Conservation (phyloP, 2,329 filamentous ascomycete species). For the Graphilbum sp. region DNA sequence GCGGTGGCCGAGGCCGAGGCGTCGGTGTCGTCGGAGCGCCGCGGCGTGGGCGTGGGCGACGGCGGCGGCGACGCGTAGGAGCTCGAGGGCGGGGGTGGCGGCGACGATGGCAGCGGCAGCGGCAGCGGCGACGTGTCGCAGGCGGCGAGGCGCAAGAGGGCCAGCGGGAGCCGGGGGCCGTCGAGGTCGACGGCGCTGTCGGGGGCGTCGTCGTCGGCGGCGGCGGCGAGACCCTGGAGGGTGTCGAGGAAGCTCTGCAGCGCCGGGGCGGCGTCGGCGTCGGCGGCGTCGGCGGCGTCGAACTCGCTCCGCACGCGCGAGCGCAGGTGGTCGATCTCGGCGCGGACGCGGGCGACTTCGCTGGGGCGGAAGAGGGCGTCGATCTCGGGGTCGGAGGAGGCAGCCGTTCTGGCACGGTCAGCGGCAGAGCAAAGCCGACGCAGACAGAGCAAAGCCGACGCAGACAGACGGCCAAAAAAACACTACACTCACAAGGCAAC, state of each 20-base stretch:
- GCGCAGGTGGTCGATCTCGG: constrained; percentile 18
- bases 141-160: neutral
- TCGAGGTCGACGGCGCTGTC: constrained; percentile 24
- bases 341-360: constrained; percentile 18
- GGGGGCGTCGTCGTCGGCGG: constrained; percentile 16
- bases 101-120: too few species aligned
- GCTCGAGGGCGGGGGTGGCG: too few species aligned
- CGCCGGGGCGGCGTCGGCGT: constrained; percentile 44
- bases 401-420: too few species aligned
- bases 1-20: constrained; percentile 5
- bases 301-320: constrained; percentile 23
- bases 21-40: constrained; percentile 49
- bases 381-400: too few species aligned
- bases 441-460: too few species aligned
- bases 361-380: constrained; percentile 1
- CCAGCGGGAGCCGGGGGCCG: too few species aligned
- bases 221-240: constrained; percentile 43
- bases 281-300: constrained; percentile 51
- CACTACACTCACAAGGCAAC: constrained; percentile 22
- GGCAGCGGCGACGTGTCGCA: too few species aligned
- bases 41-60: too few species aligned
- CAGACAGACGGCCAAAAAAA: too few species aligned
- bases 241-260: constrained; percentile 55
- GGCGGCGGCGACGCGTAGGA: too few species aligned
- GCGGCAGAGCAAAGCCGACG: too few species aligned